A percentile compares a stretch with the other conserved stretches of the same genome.
Evolutionary conservation across 805 yeast species (phyloP).

Genomic region (Saccharomyces mikatae): DNA sequence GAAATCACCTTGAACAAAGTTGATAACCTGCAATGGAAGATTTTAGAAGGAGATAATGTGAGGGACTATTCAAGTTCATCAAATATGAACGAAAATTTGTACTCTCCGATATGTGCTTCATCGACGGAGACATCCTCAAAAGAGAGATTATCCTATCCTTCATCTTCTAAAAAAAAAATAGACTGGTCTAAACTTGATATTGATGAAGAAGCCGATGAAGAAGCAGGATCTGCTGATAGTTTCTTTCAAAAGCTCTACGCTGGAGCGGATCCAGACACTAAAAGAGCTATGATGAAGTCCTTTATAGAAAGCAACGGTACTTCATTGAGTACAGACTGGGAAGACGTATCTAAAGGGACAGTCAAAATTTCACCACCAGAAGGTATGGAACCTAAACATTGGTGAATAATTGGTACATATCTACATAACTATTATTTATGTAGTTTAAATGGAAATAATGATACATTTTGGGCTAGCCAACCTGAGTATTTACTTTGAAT

Average conservation of each 20-base stretch:
- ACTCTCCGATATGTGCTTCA: background rate
- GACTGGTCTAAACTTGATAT: slow-evolving; percentile 63
- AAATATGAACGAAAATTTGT: background rate
- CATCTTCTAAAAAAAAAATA: slow-evolving; percentile 51
- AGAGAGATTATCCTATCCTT: slow-evolving; percentile 38
- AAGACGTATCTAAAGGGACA: slow-evolving; percentile 58
- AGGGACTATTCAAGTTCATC: background rate
- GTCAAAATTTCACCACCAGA: slow-evolving; percentile 70
- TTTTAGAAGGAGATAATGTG: slow-evolving; percentile 29
- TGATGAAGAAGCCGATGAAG: slow-evolving; percentile 38
- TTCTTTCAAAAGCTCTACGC: slow-evolving; percentile 71
- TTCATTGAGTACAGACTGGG: slow-evolving; percentile 88
- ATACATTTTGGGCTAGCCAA: background rate
- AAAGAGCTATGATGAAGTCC: slow-evolving; percentile 94
- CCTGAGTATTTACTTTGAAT: background rate
- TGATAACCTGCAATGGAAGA: slow-evolving; percentile 43
- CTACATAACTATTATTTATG: background rate
- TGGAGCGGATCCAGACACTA: slow-evolving; percentile 79
- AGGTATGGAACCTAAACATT: slow-evolving; percentile 54
- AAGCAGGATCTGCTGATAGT: slow-evolving; percentile 45
- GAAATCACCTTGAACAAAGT: slow-evolving; percentile 56
- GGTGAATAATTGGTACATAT: slow-evolving; percentile 27
- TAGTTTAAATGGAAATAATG: background rate
- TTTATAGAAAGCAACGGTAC: slow-evolving; percentile 92
- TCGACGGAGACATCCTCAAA: background rate